Evolutionary conservation across 371 early-diverging fungal species (phyloP), one percentile per base, ranked within the genome.

Genomic region (Mucor irregularis): DNA sequence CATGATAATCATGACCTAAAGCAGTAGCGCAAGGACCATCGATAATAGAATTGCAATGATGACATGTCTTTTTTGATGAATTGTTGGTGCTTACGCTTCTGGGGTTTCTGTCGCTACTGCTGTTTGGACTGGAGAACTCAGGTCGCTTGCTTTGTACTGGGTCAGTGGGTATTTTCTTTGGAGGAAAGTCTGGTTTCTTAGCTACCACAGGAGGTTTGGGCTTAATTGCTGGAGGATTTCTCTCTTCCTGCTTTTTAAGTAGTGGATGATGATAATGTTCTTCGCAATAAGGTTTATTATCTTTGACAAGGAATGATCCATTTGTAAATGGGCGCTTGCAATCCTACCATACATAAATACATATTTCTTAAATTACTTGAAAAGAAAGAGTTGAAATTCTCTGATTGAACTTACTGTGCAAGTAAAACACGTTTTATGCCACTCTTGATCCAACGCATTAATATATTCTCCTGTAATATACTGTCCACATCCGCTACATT

Each of bases 361-460:
- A 10, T n/a, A n/a, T n/a, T n/a, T n/a, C n/a, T n/a, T n/a, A n/a
- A n/a, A n/a, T n/a, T n/a, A n/a, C n/a, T n/a, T n/a, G n/a, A n/a
- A n/a, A n/a, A n/a, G n/a, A n/a, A n/a, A n/a, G n/a, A n/a, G n/a
- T n/a, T n/a, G n/a, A n/a, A n/a, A n/a, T n/a, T n/a, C 1, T 49
- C n/a, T 19, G 31, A 5, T 31, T 17, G 21, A 13, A 53, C 53
- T 53, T 64, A 58, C 64, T 26, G 74, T 63, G 62, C 91, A 91
- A 13, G 66, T 73, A 61, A 91, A 90, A 61, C 91, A 91, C 13
- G 76, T 60, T 37, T 78, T 73, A 56, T 91, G 91, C 85, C 87
- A 91, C 26, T 69, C 73, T 28, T 76, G 74, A 26, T 71, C 80
- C 28, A 88, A 54, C 1, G 90, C 90, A 50, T 65, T 76, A 19